Evolutionary conservation across 495 filamentous ascomycete species (phyloP).

Genomic region (Filosporella fistucella): DNA sequence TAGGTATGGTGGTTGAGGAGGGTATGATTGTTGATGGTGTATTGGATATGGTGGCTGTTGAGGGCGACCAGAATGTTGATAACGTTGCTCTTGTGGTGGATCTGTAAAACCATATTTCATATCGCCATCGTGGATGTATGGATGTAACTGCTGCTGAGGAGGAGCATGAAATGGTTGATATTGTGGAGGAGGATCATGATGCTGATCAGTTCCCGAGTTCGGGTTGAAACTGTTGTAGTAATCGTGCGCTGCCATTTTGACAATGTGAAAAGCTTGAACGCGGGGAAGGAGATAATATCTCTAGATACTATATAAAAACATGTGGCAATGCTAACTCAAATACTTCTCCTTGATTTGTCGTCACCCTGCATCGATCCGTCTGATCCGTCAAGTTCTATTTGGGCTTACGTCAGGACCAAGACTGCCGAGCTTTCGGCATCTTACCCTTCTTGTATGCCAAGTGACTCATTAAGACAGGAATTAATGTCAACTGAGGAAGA

Average conservation of each 20-base stretch:
- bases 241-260: conserved; percentile 16
- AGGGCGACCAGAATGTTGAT: background rate
- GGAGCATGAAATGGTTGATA: conserved; percentile 1
- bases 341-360: no score
- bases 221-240: conserved; percentile 16
- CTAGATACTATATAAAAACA: no score
- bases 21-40: background rate
- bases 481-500: no score
- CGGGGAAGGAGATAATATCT: background rate
- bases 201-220: background rate
- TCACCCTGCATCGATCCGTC: no score
- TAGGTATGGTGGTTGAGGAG: background rate
- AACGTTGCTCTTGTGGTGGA: background rate
- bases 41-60: background rate
- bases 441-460: no score
- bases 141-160: background rate
- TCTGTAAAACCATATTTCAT: no score
- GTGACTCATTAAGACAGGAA: no score
- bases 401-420: no score
- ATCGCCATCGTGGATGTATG: background rate
- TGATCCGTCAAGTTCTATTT: no score
- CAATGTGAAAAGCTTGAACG: background rate
- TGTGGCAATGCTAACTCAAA: no score
- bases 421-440: no score
- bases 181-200: background rate